A percentile compares a stretch with the other conserved stretches of the same genome.
Conservation (phyloP, 1,139 yeast genomes). For the Protomyces arabidopsidicola region DNA sequence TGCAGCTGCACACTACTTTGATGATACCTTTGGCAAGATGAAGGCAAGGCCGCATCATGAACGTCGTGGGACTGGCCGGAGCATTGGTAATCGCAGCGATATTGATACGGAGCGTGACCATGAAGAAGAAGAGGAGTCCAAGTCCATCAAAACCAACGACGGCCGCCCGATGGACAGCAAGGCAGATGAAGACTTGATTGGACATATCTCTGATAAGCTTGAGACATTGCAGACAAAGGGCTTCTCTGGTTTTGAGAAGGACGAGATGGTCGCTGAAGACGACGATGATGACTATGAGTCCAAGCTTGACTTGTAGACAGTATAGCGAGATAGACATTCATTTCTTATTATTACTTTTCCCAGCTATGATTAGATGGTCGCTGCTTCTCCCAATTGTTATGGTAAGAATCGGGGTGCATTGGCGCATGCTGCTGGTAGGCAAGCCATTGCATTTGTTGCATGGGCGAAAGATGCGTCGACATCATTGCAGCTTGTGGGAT, state of each 20-base stretch:
- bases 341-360: background rate
- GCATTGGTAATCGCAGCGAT: conserved; percentile 21
- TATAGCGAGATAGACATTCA: background rate
- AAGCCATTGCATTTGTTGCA: background rate
- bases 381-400: background rate
- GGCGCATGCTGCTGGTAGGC: background rate
- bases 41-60: conserved; percentile 20
- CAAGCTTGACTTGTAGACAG: conserved; percentile 4
- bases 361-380: background rate
- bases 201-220: conserved; percentile 12
- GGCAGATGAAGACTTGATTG: conserved; percentile 20
- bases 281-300: conserved; percentile 14
- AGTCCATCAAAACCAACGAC: conserved; percentile 22
- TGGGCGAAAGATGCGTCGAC: background rate
- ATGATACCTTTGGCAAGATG: conserved; percentile 37
- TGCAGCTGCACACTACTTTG: conserved; percentile 43
- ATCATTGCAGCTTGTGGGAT: background rate
- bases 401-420: background rate
- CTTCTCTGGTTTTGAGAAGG: conserved; percentile 9
- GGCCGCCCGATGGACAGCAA: conserved; percentile 10
- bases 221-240: conserved; percentile 10
- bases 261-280: conserved; percentile 9
- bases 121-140: conserved; percentile 3
- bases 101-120: background rate
- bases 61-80: conserved; percentile 26